Conservation (phyloP, 257 asterid genomes). For the Solanum chilense region DNA sequence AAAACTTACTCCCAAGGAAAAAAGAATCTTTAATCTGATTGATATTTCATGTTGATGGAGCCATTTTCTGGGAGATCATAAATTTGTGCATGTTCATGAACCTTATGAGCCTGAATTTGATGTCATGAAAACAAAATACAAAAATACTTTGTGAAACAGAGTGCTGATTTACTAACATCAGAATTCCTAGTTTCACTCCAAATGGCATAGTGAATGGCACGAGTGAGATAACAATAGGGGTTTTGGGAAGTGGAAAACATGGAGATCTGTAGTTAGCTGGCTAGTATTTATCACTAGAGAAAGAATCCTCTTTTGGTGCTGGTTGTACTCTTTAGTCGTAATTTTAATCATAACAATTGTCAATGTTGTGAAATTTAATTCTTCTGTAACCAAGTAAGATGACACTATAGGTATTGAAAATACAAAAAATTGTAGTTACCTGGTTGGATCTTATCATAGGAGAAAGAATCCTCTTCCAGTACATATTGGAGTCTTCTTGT, state of each 20-base stretch:
- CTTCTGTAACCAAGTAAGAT: background rate
- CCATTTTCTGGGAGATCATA: background rate
- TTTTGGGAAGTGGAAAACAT: background rate
- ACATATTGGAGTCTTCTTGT: background rate
- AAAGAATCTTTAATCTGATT: background rate
- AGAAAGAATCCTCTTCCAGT: background rate
- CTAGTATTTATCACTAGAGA: background rate
- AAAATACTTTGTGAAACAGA: background rate
- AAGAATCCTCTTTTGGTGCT: background rate
- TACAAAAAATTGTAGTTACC: background rate
- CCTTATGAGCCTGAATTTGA: background rate
- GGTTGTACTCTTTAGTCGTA: background rate
- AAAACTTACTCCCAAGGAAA: background rate
- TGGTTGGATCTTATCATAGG: background rate
- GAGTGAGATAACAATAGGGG: background rate
- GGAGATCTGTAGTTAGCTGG: background rate
- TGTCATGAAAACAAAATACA: background rate
- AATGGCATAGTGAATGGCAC: background rate
- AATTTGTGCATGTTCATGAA: background rate
- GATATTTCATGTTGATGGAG: background rate
- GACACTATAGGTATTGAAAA: background rate
- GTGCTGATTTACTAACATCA: background rate
- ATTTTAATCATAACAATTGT: background rate
- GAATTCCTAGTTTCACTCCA: background rate
- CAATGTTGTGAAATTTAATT: background rate